phyloP scores from a whole-genome alignment of 768 basidiomycete genomes.

The Psilocybe cubensis region DNA sequence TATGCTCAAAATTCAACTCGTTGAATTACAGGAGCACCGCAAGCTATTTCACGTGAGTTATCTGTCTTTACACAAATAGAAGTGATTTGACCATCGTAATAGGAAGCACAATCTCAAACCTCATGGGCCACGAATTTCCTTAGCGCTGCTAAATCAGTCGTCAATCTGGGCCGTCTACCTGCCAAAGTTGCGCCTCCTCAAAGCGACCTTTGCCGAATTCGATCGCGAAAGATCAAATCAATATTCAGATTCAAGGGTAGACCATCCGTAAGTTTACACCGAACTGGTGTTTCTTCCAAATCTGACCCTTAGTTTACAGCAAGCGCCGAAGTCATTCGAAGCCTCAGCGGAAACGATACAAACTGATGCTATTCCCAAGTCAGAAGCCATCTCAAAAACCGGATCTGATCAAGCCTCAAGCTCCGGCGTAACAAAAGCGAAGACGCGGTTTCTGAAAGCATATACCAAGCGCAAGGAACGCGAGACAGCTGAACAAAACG shows the following conservation, averaged over 20 bases:
- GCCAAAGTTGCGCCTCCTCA: neutral
- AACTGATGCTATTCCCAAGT: neutral
- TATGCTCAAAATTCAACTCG: slow-evolving; percentile 67
- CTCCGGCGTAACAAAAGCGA: neutral
- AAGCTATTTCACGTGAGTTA: slow-evolving; percentile 57
- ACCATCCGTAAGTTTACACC: neutral
- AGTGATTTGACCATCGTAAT: neutral
- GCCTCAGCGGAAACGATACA: neutral
- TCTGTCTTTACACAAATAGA: neutral
- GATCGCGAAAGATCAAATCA: neutral
- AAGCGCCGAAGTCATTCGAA: neutral
- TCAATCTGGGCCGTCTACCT: neutral
- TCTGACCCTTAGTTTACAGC: neutral
- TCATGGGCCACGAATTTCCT: slow-evolving; percentile 20
- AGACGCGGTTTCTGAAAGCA: neutral
- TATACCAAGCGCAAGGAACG: slow-evolving; percentile 1
- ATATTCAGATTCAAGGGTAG: neutral
- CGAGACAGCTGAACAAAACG: neutral
- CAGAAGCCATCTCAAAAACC: neutral
- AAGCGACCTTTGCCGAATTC: neutral
- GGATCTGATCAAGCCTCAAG: neutral
- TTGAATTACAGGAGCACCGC: slow-evolving; percentile 74
- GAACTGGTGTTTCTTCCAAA: neutral
- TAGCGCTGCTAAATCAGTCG: slow-evolving; percentile 15
- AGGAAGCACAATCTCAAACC: slow-evolving; percentile 20